These are phyloP conservation scores for Penicillium sp. DNA, from an alignment of 2,329 filamentous ascomycete genomes.

Conservation along the genomic window DNA sequence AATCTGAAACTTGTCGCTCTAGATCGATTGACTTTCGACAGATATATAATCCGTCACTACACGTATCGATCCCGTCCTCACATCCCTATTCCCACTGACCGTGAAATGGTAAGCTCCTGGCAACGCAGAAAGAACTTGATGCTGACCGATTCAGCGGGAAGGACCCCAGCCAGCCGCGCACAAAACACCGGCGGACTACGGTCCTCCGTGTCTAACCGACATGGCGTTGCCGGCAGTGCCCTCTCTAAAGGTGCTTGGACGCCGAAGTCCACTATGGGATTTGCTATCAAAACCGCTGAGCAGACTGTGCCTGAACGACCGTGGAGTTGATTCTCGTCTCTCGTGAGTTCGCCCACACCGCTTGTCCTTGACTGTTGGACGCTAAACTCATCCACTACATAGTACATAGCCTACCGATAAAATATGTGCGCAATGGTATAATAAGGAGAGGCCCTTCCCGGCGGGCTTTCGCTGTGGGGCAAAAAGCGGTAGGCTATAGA, in stretches of 20 bases:
- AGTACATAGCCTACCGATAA: not conserved
- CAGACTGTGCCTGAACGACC: not conserved
- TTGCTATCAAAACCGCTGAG: not conserved
- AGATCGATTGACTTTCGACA: too few relatives aligned
- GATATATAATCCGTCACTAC: too few relatives aligned
- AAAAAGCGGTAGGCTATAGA: not conserved
- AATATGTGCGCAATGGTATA: not conserved
- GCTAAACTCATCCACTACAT: not conserved
- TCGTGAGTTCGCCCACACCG: too few relatives aligned
- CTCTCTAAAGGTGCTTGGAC: not conserved
- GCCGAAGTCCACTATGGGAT: not conserved
- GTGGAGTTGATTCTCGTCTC: not conserved
- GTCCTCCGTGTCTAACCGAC: too few relatives aligned
- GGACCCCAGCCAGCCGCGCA: conserved; percentile 16
- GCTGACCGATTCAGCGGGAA: conserved; percentile 10
- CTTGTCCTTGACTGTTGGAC: too few relatives aligned
- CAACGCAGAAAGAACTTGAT: not conserved
- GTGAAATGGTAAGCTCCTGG: conserved; percentile 11
- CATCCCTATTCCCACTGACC: conserved; percentile 5
- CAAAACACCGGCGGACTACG: conserved; percentile 20
- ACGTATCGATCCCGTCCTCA: conserved; percentile 18
- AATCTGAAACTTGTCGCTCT: too few relatives aligned
- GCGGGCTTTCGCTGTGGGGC: not conserved
- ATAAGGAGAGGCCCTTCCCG: not conserved
- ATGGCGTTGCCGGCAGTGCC: not conserved